Conservation (phyloP, 1,284 basidiomycete genomes). For the Ceratobasidium sp. region DNA sequence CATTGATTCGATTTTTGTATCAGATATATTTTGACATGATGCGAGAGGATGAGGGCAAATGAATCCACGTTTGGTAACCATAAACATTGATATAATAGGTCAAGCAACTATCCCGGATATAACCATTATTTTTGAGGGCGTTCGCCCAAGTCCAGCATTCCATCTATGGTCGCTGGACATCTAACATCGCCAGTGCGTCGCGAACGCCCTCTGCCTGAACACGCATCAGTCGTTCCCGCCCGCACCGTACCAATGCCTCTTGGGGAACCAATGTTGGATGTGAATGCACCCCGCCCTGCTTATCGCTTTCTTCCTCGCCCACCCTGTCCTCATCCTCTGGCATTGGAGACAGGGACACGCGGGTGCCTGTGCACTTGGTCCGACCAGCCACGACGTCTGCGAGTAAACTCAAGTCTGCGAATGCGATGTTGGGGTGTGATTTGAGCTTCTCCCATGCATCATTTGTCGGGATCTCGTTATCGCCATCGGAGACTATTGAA, state of each 20-base stretch:
- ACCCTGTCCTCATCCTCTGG: constrained; percentile 48
- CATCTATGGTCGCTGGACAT: constrained; percentile 50
- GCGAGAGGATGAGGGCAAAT: no score
- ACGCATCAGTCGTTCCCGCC: constrained; percentile 65
- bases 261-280: constrained; percentile 58
- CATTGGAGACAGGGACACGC: constrained; percentile 67
- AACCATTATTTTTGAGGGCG: not conserved
- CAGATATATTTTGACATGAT: no score
- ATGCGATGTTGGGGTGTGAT: constrained; percentile 85
- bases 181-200: constrained; percentile 78
- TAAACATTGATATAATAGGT: constrained; percentile 30
- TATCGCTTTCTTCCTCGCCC: not conserved
- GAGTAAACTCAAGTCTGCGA: constrained; percentile 78
- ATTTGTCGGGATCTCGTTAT: constrained; percentile 74
- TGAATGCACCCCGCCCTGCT: constrained; percentile 3
- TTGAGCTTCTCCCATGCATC: constrained; percentile 87
- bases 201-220: constrained; percentile 79
- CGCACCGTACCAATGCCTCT: constrained; percentile 54
- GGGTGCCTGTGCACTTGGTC: constrained; percentile 77
- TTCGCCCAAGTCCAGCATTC: not conserved
- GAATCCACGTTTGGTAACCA: not conserved
- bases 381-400: constrained; percentile 87
- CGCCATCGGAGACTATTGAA: not conserved
- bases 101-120: not conserved
- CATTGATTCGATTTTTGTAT: not conserved